A percentile compares a stretch with the other conserved stretches of the same genome.
phyloP scores from a whole-genome alignment of 345 rosid genomes.

The Salix purpurea region DNA sequence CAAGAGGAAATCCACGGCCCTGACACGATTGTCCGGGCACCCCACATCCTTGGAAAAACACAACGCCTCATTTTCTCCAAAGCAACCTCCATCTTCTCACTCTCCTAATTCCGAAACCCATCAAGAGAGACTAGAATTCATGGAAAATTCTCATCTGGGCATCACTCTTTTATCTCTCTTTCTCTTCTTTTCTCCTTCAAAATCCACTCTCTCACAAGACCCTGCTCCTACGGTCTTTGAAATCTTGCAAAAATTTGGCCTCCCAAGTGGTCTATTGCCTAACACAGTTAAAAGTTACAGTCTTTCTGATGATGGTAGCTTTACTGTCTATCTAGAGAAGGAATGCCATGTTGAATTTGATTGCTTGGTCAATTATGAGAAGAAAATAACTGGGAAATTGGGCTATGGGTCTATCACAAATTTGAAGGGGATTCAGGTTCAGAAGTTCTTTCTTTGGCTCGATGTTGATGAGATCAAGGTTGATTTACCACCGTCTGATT shows the following conservation, averaged over 20 bases:
- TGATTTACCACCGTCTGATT: conserved; percentile 79
- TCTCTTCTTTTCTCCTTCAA: conserved; percentile 17
- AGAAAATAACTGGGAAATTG: conserved; percentile 58
- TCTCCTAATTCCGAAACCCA: background rate
- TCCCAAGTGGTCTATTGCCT: conserved; percentile 81
- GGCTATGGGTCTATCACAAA: conserved; percentile 67
- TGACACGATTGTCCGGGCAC: background rate
- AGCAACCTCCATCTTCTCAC: background rate
- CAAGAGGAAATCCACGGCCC: background rate
- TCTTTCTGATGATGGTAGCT: conserved; percentile 58
- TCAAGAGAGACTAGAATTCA: background rate
- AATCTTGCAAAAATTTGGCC: conserved; percentile 80
- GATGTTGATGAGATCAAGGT: conserved; percentile 81
- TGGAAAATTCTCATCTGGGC: conserved; percentile 3
- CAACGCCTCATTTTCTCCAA: background rate
- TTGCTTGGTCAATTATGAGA: conserved; percentile 76
- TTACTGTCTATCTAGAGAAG: conserved; percentile 46
- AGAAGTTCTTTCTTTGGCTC: conserved; percentile 68
- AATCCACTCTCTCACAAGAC: conserved; percentile 20
- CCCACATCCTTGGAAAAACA: background rate
- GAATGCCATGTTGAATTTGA: conserved; percentile 72
- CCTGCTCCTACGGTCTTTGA: conserved; percentile 52
- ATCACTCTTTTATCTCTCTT: conserved; percentile 15
- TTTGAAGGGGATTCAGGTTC: conserved; percentile 80
- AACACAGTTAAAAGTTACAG: conserved; percentile 50